Evolutionary conservation across 1,284 basidiomycete species (phyloP).

Genomic region (Pseudozyma sp.): DNA sequence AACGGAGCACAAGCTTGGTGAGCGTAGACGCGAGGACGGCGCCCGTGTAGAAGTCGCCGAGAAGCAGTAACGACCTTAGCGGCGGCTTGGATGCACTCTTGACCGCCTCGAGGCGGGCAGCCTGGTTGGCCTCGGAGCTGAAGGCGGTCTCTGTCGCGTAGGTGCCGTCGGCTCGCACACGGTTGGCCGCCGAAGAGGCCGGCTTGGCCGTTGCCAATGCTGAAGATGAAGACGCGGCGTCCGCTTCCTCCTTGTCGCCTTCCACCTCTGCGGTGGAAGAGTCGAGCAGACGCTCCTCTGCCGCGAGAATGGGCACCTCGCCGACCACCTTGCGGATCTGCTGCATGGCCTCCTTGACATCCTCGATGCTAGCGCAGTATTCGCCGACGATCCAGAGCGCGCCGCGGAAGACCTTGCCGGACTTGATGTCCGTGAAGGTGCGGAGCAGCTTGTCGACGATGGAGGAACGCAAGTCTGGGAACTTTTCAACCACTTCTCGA

Average conservation of each 20-base stretch:
- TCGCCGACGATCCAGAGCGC: constrained; percentile 98
- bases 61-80: constrained; percentile 88
- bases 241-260: constrained; percentile 36
- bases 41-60: constrained; percentile 97
- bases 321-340: constrained; percentile 90
- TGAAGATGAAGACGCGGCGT: constrained; percentile 28
- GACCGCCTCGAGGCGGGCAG: constrained; percentile 79
- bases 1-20: constrained; percentile 90
- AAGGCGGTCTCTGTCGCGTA: constrained; percentile 97
- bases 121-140: constrained; percentile 75
- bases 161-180: constrained; percentile 92
- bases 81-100: constrained; percentile 91
- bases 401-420: constrained; percentile 96
- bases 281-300: constrained; percentile 70
- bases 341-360: constrained; percentile 73
- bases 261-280: constrained; percentile 52
- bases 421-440: constrained; percentile 90
- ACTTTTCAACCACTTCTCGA: constrained; percentile 97
- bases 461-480: constrained; percentile 84
- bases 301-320: constrained; percentile 92
- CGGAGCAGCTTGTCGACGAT: constrained; percentile 88
- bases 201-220: constrained; percentile 67
- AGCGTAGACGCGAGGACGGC: constrained; percentile 87
- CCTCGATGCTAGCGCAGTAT: constrained; percentile 72
- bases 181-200: constrained; percentile 72